Percentiles rank a stretch among this genome's conserved stretches.
phyloP scores from a whole-genome alignment of 78 protist species.

The Chrysochromulina parva region DNA sequence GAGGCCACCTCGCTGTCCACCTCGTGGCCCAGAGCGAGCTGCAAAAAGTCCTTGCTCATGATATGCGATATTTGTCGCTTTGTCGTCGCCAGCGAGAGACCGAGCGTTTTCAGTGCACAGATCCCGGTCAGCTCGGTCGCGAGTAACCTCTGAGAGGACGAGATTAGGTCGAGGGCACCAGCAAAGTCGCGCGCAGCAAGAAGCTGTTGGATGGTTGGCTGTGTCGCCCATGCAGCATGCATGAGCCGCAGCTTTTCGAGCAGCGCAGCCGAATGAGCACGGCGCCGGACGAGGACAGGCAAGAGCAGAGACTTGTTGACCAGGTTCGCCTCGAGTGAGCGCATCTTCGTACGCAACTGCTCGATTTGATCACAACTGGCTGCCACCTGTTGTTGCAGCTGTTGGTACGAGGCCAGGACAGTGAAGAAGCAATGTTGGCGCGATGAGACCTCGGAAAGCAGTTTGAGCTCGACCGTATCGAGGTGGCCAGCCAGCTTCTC shows the following conservation, averaged over 20 bases:
- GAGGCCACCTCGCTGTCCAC: too few species aligned
- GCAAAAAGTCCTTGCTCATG: too few species aligned
- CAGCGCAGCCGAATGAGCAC: not conserved
- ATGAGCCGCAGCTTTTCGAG: not conserved
- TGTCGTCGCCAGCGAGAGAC: too few species aligned
- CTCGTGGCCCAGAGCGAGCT: too few species aligned
- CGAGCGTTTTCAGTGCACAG: too few species aligned
- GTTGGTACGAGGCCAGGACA: not conserved
- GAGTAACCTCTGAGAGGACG: not conserved
- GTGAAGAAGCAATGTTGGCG: not conserved
- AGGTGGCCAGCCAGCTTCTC: not conserved
- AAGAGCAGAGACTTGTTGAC: not conserved
- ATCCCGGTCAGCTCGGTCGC: not conserved
- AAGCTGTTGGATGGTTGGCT: constrained; percentile 13
- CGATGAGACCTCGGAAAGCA: not conserved
- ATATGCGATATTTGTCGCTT: too few species aligned
- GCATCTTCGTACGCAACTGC: not conserved
- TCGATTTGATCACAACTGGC: not conserved
- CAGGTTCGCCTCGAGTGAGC: not conserved
- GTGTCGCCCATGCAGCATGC: not conserved
- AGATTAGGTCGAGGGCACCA: not conserved
- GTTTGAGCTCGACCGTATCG: not conserved
- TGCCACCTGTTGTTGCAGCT: not conserved
- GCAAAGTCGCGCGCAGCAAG: not conserved
- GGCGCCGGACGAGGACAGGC: not conserved